These are phyloP conservation scores for Cylindrotheca closterium DNA, from an alignment of 108 stramenopile species.

Conservation along the genomic window DNA sequence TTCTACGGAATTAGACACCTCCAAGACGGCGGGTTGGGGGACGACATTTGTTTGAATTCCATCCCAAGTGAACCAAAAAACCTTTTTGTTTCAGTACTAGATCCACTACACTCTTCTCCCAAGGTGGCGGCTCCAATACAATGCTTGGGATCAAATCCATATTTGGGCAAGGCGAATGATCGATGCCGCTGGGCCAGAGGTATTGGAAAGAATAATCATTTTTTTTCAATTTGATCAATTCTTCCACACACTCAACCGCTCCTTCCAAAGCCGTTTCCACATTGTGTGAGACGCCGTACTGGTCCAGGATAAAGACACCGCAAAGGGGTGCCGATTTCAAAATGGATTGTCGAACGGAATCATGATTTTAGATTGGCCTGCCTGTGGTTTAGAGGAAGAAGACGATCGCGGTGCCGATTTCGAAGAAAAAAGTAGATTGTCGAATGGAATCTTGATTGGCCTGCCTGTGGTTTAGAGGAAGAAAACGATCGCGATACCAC, in stretches of 20 bases:
- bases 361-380: too few species aligned
- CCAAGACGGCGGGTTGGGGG: conserved; percentile 41
- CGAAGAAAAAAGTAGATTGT: too few species aligned
- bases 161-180: conserved; percentile 56
- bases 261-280: conserved; percentile 63
- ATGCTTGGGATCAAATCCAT: conserved; percentile 64
- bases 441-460: too few species aligned
- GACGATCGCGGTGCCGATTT: too few species aligned
- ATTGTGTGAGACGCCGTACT: conserved; percentile 91
- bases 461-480: too few species aligned
- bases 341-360: too few species aligned
- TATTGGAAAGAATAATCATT: conserved; percentile 84
- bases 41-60: conserved; percentile 36
- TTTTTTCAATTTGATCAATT: conserved; percentile 57
- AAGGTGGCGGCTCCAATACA: conserved; percentile 82
- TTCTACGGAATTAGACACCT: conserved; percentile 36
- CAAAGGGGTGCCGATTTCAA: conserved; percentile 27
- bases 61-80: conserved; percentile 68
- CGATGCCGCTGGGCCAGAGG: conserved; percentile 55
- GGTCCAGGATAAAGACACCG: conserved; percentile 89
- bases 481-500: too few species aligned
- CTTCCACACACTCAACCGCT: conserved; percentile 56
- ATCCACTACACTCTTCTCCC: conserved; percentile 63
- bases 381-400: too few species aligned
- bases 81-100: conserved; percentile 52